Evolutionary conservation across 176 grass and related monocot species (phyloP), one percentile per base, ranked within the genome.

Genomic region (Rhynchospora pubera): DNA sequence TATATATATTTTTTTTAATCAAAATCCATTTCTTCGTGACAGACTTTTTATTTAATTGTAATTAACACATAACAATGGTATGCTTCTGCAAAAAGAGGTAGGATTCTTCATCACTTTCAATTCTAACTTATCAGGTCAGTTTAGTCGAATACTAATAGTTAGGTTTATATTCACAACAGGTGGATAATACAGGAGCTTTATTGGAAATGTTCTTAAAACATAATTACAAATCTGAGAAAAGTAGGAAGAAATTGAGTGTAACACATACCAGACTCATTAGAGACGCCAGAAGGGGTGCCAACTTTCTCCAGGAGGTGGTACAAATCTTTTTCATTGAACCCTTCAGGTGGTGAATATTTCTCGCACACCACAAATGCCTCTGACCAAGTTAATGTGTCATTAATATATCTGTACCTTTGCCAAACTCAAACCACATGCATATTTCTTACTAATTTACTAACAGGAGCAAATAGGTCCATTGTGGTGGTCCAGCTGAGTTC

Each of bases 361-460:
- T 94, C 95, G 47, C 92, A 97, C 34, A 93, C 90, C 50, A 87
- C 95, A 91, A 97, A 97, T 5, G 95, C 87, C 87, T 97, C 92
- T 97, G 92, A 88, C 80, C 78, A 55, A 82, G 82, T 61, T 45
- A 4, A 19, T 39, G 30, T 76, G 47, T 4, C 53, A 55, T 12
- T 18, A 12, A 28, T 76, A 76, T 28, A 15, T 8, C 45, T 15
- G 22, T 24, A 23, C 22, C 52, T 52, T 26, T 75, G 10, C 10
- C 46, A 75, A 52, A 52, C 70, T 52, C n/a, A 75, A 23, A 75
- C 22, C 47, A 53, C 18, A 66, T 39, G 1, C 34, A 39, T 39
- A 39, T 39, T 39, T 39, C 34, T 39, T 4, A 39, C 10, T 74
- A 21, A 30, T 10, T 66, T 66, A 32, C 10, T 7, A 66, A 7